Base-by-base conservation (phyloP, 2,329 filamentous ascomycete species). In the Aureobasidium namibiae region DNA sequence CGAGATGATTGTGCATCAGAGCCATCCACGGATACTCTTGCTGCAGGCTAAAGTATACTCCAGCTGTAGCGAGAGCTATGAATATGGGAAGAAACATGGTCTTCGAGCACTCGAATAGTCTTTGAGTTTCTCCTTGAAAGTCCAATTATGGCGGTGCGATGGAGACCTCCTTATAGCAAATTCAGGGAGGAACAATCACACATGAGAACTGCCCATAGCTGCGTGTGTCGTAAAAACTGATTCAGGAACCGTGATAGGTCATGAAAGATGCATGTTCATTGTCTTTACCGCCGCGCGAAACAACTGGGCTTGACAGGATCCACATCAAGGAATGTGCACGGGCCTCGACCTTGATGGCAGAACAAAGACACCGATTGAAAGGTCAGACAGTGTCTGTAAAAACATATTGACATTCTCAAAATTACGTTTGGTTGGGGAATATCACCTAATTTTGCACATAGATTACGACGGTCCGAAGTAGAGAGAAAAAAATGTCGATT, bases 331-430 rank as follows among this genome's bases (percentile, higher is more conserved):
- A 34, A 7, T 14, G 29, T 41, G 50, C 50, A 41, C 50, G 50
- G 50, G 42, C 50, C 50, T 33, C 26, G 50, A 54, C 50, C 50
- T 54, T 54, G 50, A 54, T 54, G 50, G 50, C 39, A 29, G 36
- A 53, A 26, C 42, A 29, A 29, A 45, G 10, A 26, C 41, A 26
- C 18, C 36, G 5, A 38, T 26, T 16, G 21, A n/a, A n/a, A n/a
- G n/a, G n/a, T n/a, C n/a, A n/a, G n/a, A n/a, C n/a, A n/a, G n/a
- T n/a, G n/a, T n/a, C n/a, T n/a, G n/a, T n/a, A n/a, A n/a, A n/a
- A n/a, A n/a, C n/a, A n/a, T n/a, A n/a, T n/a, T n/a, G n/a, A n/a
- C n/a, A n/a, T n/a, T n/a, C n/a, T n/a, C n/a, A n/a, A n/a, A n/a
- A n/a, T n/a, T n/a, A n/a, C n/a, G n/a, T n/a, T n/a, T n/a, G n/a